Evolutionary conservation across 1,284 basidiomycete species (phyloP).

Genomic region (Rhodotorula glutinis): DNA sequence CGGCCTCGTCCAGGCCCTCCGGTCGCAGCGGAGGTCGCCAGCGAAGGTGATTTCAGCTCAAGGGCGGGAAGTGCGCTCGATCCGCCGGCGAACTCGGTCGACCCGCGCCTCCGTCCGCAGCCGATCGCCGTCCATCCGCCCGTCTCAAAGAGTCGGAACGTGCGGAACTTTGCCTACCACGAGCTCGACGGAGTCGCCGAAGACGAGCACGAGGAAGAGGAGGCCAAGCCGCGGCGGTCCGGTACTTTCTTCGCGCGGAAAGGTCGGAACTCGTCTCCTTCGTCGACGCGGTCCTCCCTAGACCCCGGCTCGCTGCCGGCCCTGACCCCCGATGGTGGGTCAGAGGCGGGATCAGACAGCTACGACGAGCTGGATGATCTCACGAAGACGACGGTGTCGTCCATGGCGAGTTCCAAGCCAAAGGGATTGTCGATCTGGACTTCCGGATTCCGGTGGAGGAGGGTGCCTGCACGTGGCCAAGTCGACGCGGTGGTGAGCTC

Average conservation of each 20-base stretch:
- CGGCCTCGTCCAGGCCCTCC: neutral
- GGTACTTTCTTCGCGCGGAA: neutral
- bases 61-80: neutral
- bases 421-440: neutral
- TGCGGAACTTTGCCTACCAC: neutral
- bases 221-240: neutral
- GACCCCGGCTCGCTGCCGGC: neutral
- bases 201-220: neutral
- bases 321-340: constrained; percentile 4
- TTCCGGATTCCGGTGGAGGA: neutral
- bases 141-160: neutral
- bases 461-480: neutral
- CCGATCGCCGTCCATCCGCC: neutral
- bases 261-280: neutral
- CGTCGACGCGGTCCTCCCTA: neutral
- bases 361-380: neutral
- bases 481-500: too few relatives aligned
- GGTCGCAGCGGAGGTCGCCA: too few relatives aligned
- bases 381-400: neutral
- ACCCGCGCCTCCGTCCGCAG: neutral
- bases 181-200: constrained; percentile 9
- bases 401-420: neutral
- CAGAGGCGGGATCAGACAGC: neutral
- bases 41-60: neutral
- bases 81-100: neutral